Conservation (phyloP, 441 rosid species). For the Erysimum cheiri region DNA sequence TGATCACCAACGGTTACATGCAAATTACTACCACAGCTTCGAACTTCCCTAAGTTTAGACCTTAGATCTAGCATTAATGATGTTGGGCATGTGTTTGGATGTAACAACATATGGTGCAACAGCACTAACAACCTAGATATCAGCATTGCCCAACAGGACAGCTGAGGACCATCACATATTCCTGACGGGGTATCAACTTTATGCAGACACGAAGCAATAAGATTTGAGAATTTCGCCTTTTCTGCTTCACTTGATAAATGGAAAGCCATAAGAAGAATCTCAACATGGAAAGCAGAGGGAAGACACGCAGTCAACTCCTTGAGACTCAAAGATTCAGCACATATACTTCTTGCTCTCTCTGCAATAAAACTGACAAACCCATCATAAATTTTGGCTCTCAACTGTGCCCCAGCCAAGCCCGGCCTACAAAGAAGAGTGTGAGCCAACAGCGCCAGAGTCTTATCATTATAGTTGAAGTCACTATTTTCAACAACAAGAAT, state of each 20-base stretch:
- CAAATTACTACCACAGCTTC: conserved; percentile 53
- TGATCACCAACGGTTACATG: conserved; percentile 57
- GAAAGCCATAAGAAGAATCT: conserved; percentile 96
- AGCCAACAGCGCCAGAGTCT: conserved; percentile 82
- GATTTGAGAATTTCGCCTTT: conserved; percentile 69
- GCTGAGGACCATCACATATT: conserved; percentile 52
- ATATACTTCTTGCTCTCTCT: conserved; percentile 62
- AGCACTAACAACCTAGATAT: conserved; percentile 90
- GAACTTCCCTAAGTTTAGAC: conserved; percentile 84
- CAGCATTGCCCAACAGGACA: conserved; percentile 92
- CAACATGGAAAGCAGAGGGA: conserved; percentile 91
- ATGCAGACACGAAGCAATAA: conserved; percentile 61
- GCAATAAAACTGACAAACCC: conserved; percentile 68
- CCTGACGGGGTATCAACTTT: conserved; percentile 57
- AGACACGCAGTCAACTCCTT: conserved; percentile 77
- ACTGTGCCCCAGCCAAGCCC: conserved; percentile 72
- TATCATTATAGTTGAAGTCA: conserved; percentile 72
- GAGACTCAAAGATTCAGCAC: conserved; percentile 59
- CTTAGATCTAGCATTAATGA: conserved; percentile 75
- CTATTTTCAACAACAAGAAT: conserved; percentile 84
- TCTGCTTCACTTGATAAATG: conserved; percentile 89
- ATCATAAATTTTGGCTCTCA: conserved; percentile 73
- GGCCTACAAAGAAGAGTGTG: conserved; percentile 71
- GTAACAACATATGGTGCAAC: conserved; percentile 88
- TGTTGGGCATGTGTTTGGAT: conserved; percentile 78